Conservation (phyloP, 805 yeast genomes). For the Wickerhamomyces chaumierensis region DNA sequence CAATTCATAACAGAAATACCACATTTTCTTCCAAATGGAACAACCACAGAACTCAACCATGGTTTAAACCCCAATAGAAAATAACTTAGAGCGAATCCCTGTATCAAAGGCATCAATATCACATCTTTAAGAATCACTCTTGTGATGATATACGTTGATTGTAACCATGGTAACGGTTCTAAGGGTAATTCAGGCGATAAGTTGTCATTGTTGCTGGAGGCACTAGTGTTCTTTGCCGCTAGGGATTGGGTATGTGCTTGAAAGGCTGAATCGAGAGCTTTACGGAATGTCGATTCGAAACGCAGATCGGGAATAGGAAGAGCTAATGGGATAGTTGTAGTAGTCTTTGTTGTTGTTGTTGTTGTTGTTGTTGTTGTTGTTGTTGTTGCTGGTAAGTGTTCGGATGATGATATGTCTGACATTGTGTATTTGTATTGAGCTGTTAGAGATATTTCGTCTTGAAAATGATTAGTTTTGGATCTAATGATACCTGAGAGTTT, state of each 20-base stretch:
- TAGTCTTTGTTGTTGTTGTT: too few relatives aligned
- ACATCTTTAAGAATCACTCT: conserved; percentile 42
- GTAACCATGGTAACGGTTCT: too few relatives aligned
- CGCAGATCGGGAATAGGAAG: conserved; percentile 47
- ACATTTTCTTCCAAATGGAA: conserved; percentile 16
- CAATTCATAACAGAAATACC: conserved; percentile 8
- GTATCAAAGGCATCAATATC: conserved; percentile 40
- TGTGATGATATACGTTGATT: conserved; percentile 19
- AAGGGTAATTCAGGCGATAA: conserved; percentile 2
- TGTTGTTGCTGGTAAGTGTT: too few relatives aligned
- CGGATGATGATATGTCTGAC: too few relatives aligned
- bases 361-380: not conserved
- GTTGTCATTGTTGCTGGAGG: too few relatives aligned
- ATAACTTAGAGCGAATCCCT: conserved; percentile 37
- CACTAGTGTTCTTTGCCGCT: too few relatives aligned
- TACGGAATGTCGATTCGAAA: conserved; percentile 50
- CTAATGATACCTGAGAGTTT: too few relatives aligned
- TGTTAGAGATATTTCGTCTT: too few relatives aligned
- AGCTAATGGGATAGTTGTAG: too few relatives aligned
- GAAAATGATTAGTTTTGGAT: too few relatives aligned
- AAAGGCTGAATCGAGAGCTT: conserved; percentile 17
- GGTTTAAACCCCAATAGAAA: conserved; percentile 29
- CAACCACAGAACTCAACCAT: conserved; percentile 15
- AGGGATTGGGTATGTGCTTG: not conserved
- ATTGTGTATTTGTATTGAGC: too few relatives aligned